phyloP scores from a whole-genome alignment of 768 basidiomycete genomes.

The Hericium erinaceus region DNA sequence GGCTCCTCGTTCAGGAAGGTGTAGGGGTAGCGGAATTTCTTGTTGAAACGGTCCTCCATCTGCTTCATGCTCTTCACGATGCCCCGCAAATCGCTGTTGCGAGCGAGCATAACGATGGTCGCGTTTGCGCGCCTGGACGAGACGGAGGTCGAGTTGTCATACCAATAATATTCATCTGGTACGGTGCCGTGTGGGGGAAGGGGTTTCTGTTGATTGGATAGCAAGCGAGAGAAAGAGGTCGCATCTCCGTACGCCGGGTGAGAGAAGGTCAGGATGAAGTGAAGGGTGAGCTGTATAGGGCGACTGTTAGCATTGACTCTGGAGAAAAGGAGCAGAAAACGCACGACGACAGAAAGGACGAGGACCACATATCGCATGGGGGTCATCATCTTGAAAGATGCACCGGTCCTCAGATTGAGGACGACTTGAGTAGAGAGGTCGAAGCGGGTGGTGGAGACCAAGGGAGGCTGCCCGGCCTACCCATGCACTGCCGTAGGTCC shows the following conservation, averaged over 20 bases:
- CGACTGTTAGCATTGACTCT: neutral
- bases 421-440: no score
- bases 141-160: conserved; percentile 10
- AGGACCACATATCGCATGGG: conserved; percentile 50
- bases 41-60: conserved; percentile 54
- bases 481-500: no score
- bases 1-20: conserved; percentile 80
- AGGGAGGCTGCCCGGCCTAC: no score
- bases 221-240: conserved; percentile 33
- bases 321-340: conserved; percentile 1
- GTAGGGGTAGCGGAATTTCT: conserved; percentile 64
- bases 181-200: conserved; percentile 36
- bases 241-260: conserved; percentile 39
- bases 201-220: conserved; percentile 17
- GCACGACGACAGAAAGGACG: conserved; percentile 24
- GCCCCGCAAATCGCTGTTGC: conserved; percentile 34
- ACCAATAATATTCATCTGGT: conserved; percentile 23
- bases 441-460: no score
- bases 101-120: conserved; percentile 44
- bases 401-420: neutral
- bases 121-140: conserved; percentile 39
- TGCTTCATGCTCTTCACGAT: conserved; percentile 42
- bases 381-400: conserved; percentile 41
- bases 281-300: conserved; percentile 38
- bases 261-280: conserved; percentile 44